phyloP scores from a whole-genome alignment of 768 basidiomycete species.

The Lactifluus subvellereus region DNA sequence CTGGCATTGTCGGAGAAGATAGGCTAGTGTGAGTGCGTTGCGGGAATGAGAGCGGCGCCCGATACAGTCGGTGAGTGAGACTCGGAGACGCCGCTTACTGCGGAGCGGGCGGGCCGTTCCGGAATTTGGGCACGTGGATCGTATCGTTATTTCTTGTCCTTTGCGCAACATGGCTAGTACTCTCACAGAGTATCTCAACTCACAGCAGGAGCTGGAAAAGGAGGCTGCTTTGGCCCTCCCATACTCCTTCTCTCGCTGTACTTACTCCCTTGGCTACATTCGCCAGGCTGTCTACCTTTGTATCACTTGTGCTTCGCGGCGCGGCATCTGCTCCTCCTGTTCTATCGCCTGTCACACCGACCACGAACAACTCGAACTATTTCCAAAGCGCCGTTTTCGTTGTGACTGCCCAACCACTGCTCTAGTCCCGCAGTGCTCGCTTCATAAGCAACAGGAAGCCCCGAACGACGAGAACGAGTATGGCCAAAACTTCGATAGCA shows the following conservation, averaged over 20 bases:
- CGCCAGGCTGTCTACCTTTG: conserved; percentile 83
- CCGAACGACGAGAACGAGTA: conserved; percentile 59
- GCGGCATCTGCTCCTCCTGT: conserved; percentile 77
- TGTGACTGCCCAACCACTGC: conserved; percentile 78
- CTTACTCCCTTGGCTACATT: conserved; percentile 34
- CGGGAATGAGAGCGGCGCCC: conserved; percentile 1
- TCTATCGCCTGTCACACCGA: conserved; percentile 83
- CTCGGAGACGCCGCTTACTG: background rate
- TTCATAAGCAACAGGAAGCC: conserved; percentile 50
- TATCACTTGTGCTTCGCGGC: conserved; percentile 58
- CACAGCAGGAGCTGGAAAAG: conserved; percentile 32
- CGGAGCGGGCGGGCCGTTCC: background rate
- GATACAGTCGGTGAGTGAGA: background rate
- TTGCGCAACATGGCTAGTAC: conserved; percentile 22
- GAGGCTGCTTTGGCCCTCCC: conserved; percentile 40
- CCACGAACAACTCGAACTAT: conserved; percentile 82
- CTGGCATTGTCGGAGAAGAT: conserved; percentile 10
- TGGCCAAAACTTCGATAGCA: conserved; percentile 63
- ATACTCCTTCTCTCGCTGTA: conserved; percentile 40
- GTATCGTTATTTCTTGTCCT: too few relatives aligned
- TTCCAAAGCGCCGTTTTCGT: conserved; percentile 76
- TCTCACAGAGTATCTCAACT: conserved; percentile 29
- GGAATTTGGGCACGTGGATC: background rate
- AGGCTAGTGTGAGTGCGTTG: conserved; percentile 6
- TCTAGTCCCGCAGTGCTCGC: conserved; percentile 54